Evolutionary conservation across 768 basidiomycete species (phyloP), one percentile per base, ranked within the genome.

Genomic region (Boletellus ananas): DNA sequence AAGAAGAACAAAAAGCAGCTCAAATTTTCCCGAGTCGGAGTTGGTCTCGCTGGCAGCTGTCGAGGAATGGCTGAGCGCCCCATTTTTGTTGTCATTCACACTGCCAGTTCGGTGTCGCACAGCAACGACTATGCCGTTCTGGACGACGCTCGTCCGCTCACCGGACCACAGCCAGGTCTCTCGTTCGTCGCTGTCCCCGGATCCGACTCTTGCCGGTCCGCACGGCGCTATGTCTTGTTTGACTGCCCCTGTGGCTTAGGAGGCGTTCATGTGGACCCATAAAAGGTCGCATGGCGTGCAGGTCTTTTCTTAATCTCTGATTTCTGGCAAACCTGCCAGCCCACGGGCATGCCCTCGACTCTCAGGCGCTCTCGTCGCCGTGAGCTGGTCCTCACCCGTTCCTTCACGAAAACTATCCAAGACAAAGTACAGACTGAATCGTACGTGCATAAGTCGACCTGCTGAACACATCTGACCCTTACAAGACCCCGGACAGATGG

Each of bases 401-500:
- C 81, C 35, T 73, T 83, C 56, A 72, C 73, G 43, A 76, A 67
- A 57, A 70, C 72, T 29, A 60, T 83, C 34, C 76, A 72, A 59
- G 72, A 73, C 31, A 72, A 70, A 57, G 60, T 74, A n/a, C 56
- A 43, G 41, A 55, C 59, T 31, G 53, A 59, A 21, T 56, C 64
- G 73, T 73, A 51, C 58, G 72, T 65, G 25, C 37, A 37, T 42
- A n/a, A 27, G 12, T 29, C 17, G 16, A 25, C 34, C 34, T 29
- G 14, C 27, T 16, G 12, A 39, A 23, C 8, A 18, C 29, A 12
- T 11, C 57, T 59, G 37, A 64, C 37, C n/a, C 33, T 25, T 27
- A 46, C 50, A 49, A 60, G 53, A 27, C 50, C 51, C 14, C 49
- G 29, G 20, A 8, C 52, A 56, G 62, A 65, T 10, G 52, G 43